These are phyloP conservation scores for Calonectria ilicicola DNA, from an alignment of 2,329 filamentous ascomycete genomes.

Conservation along the genomic window DNA sequence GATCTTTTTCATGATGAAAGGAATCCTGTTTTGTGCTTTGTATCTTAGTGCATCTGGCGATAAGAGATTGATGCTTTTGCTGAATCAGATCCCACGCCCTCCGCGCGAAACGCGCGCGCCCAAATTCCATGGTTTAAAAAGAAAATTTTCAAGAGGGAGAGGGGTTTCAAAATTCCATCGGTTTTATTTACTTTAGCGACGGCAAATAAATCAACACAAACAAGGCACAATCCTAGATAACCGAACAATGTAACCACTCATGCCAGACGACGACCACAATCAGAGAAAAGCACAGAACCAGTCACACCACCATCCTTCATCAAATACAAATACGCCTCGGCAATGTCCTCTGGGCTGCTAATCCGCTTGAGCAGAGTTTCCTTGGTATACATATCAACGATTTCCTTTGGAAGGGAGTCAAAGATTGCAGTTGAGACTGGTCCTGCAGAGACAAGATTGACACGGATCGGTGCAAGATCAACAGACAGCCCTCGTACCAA, in stretches of 20 bases:
- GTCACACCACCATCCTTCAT: background rate
- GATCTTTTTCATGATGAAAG: too few species aligned
- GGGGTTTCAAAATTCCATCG: too few species aligned
- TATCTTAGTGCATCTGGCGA: too few species aligned
- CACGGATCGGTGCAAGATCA: background rate
- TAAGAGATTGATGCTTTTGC: too few species aligned
- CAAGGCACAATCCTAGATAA: too few species aligned
- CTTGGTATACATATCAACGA: background rate
- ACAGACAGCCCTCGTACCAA: background rate
- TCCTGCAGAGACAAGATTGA: background rate
- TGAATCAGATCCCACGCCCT: too few species aligned
- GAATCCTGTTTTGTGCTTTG: too few species aligned
- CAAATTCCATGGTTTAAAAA: too few species aligned
- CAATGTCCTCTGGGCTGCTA: conserved; percentile 5
- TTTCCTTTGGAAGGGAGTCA: background rate
- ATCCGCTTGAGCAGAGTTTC: background rate
- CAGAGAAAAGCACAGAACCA: background rate
- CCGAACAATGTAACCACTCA: background rate
- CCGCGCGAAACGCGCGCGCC: too few species aligned
- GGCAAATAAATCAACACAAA: too few species aligned
- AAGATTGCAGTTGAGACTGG: background rate
- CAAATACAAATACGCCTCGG: background rate
- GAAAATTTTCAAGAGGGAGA: too few species aligned
- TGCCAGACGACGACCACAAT: background rate
- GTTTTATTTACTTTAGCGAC: too few species aligned